Conservation (phyloP, 2,329 filamentous ascomycete species). For the Graphiopsis chlorocephala region DNA sequence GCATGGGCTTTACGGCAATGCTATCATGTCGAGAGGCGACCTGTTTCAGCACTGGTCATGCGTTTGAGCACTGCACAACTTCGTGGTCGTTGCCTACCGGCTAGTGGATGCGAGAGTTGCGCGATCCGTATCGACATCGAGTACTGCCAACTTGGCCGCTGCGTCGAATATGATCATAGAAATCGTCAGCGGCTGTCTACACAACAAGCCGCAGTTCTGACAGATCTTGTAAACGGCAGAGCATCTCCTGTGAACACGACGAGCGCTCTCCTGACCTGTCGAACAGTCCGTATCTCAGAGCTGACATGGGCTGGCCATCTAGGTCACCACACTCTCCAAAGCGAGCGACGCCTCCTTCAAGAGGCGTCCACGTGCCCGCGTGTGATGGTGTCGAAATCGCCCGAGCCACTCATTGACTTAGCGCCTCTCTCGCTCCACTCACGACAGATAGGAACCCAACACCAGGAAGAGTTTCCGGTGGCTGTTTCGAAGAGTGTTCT, state of each 20-base stretch:
- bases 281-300: not conserved
- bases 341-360: not conserved
- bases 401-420: not conserved
- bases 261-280: not conserved
- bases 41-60: conserved; percentile 3
- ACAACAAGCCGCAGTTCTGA: not conserved
- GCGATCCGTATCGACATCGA: not conserved
- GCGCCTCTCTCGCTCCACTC: not conserved
- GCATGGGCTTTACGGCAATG: not conserved
- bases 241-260: not conserved
- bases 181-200: not conserved
- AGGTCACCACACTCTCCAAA: not conserved
- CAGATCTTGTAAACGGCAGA: not conserved
- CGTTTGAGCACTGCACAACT: not conserved
- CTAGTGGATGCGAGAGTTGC: not conserved
- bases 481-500: not conserved
- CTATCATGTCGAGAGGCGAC: not conserved
- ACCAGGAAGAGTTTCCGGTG: not conserved
- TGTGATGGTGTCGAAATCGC: not conserved
- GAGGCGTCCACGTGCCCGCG: not conserved
- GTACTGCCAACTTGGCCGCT: not conserved
- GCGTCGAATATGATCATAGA: not conserved
- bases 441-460: not conserved
- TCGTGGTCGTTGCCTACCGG: not conserved
- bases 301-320: not conserved